These are phyloP conservation scores for Thraustochytrium sp. DNA, from an alignment of 352 stramenopile species.

Conservation along the genomic window DNA sequence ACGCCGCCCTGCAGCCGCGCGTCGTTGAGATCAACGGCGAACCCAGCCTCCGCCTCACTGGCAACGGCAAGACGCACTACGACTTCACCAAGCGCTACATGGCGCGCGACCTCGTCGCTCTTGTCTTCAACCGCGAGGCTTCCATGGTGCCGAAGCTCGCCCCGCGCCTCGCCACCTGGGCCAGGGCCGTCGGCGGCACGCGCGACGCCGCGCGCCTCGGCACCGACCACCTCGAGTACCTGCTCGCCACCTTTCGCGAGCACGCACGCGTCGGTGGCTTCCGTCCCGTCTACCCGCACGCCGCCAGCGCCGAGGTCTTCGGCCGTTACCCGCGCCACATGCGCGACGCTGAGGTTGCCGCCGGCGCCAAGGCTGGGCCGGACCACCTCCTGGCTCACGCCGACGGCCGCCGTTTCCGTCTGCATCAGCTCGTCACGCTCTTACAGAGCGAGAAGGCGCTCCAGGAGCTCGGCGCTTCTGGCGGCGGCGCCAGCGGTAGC, in stretches of 20 bases:
- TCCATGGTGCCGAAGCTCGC: neutral
- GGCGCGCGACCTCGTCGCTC: constrained; percentile 10
- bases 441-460: neutral
- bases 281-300: constrained; percentile 14
- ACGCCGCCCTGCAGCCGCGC: neutral
- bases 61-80: constrained; percentile 42
- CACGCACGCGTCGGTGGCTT: neutral
- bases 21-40: constrained; percentile 44
- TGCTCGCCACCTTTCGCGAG: neutral
- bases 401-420: neutral
- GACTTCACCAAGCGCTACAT: constrained; percentile 43
- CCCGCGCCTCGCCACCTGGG: neutral
- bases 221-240: constrained; percentile 6
- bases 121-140: constrained; percentile 12
- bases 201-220: neutral
- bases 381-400: neutral
- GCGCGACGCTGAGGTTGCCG: neutral
- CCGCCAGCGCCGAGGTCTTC: neutral
- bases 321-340: constrained; percentile 9
- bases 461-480: neutral
- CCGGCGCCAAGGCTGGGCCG: neutral
- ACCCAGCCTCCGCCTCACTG: constrained; percentile 13
- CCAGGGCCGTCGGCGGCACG: neutral
- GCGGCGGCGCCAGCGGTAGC: neutral
- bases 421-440: constrained; percentile 22